Evolutionary conservation across 2,329 filamentous ascomycete genomes (phyloP).

Genomic region (Cryphonectria nitschkei): DNA sequence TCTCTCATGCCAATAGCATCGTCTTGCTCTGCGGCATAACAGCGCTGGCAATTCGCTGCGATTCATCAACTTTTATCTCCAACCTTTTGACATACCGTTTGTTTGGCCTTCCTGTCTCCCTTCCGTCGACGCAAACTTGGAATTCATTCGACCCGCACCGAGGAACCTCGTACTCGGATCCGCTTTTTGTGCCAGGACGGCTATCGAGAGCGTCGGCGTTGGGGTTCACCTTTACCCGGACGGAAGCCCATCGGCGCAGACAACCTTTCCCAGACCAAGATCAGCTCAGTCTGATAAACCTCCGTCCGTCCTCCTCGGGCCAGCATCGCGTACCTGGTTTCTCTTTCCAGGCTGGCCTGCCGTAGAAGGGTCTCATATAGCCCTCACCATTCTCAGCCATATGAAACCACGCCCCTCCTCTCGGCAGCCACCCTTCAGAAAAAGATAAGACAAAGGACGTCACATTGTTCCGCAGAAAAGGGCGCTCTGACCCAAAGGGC

Average conservation of each 20-base stretch:
- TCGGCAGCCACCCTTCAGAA: constrained; percentile 3
- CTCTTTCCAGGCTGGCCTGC: not conserved
- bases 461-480: not conserved
- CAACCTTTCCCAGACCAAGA: not conserved
- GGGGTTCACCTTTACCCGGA: not conserved
- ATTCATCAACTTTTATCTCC: not conserved
- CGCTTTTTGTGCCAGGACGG: not conserved
- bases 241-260: not conserved
- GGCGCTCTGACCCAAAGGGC: constrained; percentile 6
- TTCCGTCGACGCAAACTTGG: not conserved
- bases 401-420: not conserved
- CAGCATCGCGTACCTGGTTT: not conserved
- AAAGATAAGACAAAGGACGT: not conserved
- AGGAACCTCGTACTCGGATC: not conserved
- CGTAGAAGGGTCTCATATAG: not conserved
- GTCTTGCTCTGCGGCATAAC: not conserved
- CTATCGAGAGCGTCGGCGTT: not conserved
- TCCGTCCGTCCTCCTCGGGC: not conserved
- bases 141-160: not conserved
- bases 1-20: not conserved
- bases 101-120: not conserved
- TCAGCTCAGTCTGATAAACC: not conserved
- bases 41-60: not conserved
- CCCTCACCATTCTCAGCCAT: not conserved
- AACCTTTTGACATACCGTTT: not conserved